Conservation (phyloP, 352 stramenopile species). For the Phytophthora syringae region DNA sequence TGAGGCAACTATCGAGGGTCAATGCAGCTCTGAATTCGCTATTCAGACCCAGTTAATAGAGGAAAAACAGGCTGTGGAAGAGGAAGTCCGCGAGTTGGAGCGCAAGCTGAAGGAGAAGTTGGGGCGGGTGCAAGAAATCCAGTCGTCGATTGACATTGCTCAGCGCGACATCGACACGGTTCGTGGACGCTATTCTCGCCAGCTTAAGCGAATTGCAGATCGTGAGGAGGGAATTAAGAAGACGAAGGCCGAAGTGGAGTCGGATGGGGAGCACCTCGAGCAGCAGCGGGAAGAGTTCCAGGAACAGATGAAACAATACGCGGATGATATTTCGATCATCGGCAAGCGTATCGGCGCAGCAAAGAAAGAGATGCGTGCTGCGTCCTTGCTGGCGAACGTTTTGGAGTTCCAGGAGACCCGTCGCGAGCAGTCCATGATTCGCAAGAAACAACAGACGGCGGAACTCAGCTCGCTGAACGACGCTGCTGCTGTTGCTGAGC, state of each 20-base stretch:
- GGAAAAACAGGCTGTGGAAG: conserved; percentile 67
- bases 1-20: conserved; percentile 75
- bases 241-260: conserved; percentile 78
- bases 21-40: conserved; percentile 72
- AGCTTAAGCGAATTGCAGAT: conserved; percentile 82
- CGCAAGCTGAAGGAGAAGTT: conserved; percentile 67
- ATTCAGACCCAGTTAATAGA: conserved; percentile 57
- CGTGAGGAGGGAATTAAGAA: conserved; percentile 76
- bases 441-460: conserved; percentile 79
- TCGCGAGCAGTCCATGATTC: conserved; percentile 65
- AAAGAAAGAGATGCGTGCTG: conserved; percentile 77
- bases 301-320: conserved; percentile 59
- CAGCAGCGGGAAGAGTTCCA: conserved; percentile 64
- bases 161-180: conserved; percentile 83
- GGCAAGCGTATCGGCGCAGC: conserved; percentile 64
- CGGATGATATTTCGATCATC: conserved; percentile 53
- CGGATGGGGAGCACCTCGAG: conserved; percentile 65
- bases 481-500: conserved; percentile 70
- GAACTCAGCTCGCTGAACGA: conserved; percentile 77
- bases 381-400: conserved; percentile 63
- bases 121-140: conserved; percentile 62
- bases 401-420: conserved; percentile 78
- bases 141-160: conserved; percentile 72
- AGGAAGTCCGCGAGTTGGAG: conserved; percentile 79
- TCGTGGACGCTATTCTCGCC: conserved; percentile 72